Evolutionary conservation across 139 green algal genomes (phyloP), one percentile per base, ranked within the genome.

Genomic region (Closterium sp.): DNA sequence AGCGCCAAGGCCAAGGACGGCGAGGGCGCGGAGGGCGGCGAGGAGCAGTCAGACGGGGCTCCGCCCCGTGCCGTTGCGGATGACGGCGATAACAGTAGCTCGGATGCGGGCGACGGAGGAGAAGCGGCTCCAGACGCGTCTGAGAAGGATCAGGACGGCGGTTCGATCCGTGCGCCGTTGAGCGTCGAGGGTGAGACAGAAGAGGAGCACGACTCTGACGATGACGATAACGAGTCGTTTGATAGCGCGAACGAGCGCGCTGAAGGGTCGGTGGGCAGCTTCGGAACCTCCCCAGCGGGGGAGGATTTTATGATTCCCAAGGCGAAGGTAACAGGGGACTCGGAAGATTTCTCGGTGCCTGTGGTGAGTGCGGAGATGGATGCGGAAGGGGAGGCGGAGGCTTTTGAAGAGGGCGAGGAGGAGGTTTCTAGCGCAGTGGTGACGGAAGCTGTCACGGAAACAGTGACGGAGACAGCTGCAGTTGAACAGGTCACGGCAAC

Each of bases 351-450:
- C 4, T 50, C 27, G n/a, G 73, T 45, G 86, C 89, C 73, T 13
- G 89, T 89, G n/a, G 27, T 92, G 89, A 87, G 34, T 21, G 89
- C 29, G 50, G 92, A 93, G 13, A 70, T 29, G 30, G 45, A 94
- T 27, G 50, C 13, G 1, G 91, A 89, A 0, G 91, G 24, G n/a
- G 91, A 94, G 29, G 92, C 91, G 32, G 92, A 94, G 1, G 90
- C 38, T 28, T 32, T 89, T 13, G 89, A 93, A 24, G 88, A 93
- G 9, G 90, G 24, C 10, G 90, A 93, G 38, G 91, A 90, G 88
- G 91, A 93, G 31, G 89, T 31, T 30, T 21, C 28, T 24, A 87
- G n/a, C n/a, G n/a, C 27, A 30, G 28, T 11, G 28, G 88, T 86
- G 88, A 45, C 28, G 73, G 17, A 88, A 79, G 27, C 62, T 9